Percentiles rank a stretch among this genome's conserved stretches.
Conservation (phyloP, 495 filamentous ascomycete genomes). For the Hypoxylon rickii region DNA sequence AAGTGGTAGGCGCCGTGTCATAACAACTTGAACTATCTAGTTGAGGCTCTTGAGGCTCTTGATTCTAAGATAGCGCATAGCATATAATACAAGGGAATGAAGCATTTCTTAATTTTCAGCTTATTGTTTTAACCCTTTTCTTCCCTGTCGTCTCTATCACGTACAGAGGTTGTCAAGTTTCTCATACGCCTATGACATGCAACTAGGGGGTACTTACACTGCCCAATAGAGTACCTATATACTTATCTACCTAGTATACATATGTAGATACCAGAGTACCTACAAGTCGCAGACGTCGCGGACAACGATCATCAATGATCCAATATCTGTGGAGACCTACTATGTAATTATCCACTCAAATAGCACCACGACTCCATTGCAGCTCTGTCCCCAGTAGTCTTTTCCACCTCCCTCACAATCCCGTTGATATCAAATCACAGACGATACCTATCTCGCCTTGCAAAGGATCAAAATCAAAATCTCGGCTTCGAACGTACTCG, state of each 20-base stretch:
- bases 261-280: neutral
- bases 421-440: slow-evolving; percentile 15
- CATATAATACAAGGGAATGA: no score
- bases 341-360: slow-evolving; percentile 30
- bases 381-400: slow-evolving; percentile 20
- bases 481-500: slow-evolving; percentile 5
- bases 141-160: no score
- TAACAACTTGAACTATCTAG: no score
- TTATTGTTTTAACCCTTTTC: no score
- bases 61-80: no score
- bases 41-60: no score
- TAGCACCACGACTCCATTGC: slow-evolving; percentile 36
- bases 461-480: slow-evolving; percentile 11
- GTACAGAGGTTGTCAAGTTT: no score
- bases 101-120: no score
- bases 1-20: no score
- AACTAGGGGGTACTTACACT: no score
- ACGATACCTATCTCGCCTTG: slow-evolving; percentile 1
- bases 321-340: neutral
- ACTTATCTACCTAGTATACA: neutral
- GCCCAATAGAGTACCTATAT: neutral
- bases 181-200: no score
- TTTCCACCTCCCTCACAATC: slow-evolving; percentile 5
- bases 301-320: neutral
- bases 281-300: no score